Conservation (phyloP, 169 alveolate genomes). For the Blepharisma undulans region DNA sequence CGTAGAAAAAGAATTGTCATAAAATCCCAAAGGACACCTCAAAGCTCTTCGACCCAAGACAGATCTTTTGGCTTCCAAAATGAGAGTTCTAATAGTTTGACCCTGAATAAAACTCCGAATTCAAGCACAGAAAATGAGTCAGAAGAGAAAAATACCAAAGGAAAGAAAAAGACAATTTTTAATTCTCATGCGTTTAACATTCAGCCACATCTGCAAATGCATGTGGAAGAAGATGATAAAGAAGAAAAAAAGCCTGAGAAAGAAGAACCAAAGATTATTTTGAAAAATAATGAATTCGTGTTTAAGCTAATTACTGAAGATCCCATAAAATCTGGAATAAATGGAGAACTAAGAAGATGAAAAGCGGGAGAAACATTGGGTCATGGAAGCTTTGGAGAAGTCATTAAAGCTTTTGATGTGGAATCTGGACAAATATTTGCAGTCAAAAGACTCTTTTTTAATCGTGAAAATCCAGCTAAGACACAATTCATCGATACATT, state of each 20-base stretch:
- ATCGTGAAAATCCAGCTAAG: background rate
- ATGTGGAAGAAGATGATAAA: background rate
- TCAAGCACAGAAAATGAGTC: background rate
- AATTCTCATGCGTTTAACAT: background rate
- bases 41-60: background rate
- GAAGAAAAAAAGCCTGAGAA: background rate
- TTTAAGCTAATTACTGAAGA: background rate
- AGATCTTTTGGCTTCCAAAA: background rate
- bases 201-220: background rate
- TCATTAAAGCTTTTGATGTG: constrained; percentile 28
- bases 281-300: background rate
- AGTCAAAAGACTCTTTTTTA: constrained; percentile 47
- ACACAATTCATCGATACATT: constrained; percentile 6
- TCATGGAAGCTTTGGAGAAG: constrained; percentile 28
- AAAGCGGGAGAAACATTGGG: constrained; percentile 43
- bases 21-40: background rate
- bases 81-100: background rate
- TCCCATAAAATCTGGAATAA: constrained; percentile 5
- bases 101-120: background rate
- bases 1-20: background rate
- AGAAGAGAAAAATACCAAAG: background rate
- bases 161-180: background rate
- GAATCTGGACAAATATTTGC: constrained; percentile 41
- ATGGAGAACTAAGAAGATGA: constrained; percentile 22
- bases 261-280: background rate